Conservation (phyloP, 1,284 basidiomycete species). For the Sutorius eximius region DNA sequence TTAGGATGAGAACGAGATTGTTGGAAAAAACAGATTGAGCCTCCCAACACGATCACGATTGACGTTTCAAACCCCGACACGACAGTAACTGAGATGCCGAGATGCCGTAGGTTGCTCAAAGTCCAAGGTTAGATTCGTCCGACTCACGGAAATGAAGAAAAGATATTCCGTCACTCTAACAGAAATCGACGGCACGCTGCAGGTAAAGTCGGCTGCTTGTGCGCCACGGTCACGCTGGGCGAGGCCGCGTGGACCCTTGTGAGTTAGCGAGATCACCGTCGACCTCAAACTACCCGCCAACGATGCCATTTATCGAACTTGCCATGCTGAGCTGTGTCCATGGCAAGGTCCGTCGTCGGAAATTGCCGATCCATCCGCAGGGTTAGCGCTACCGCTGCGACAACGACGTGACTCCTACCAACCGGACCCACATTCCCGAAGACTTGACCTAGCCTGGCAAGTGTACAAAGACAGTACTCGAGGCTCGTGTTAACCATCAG, state of each 20-base stretch:
- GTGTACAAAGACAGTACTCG: slow-evolving; percentile 6
- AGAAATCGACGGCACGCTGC: not conserved
- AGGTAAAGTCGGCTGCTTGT: not conserved
- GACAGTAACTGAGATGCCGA: slow-evolving; percentile 19
- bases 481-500: slow-evolving; percentile 1
- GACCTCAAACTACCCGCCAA: not conserved
- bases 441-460: slow-evolving; percentile 8
- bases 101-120: slow-evolving; percentile 3
- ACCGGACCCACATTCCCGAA: not conserved
- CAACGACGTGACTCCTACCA: slow-evolving; percentile 4
- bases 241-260: not conserved
- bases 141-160: not conserved
- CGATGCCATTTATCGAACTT: not conserved
- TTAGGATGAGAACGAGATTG: slow-evolving; percentile 22
- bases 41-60: slow-evolving; percentile 25
- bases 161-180: not conserved
- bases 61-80: slow-evolving; percentile 44
- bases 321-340: not conserved
- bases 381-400: not conserved
- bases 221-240: not conserved
- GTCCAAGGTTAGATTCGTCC: not conserved
- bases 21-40: slow-evolving; percentile 36
- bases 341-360: slow-evolving; percentile 4
- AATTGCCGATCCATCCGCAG: slow-evolving; percentile 21
- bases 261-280: not conserved